Conservation (phyloP, 2,329 filamentous ascomycete genomes). For the Alternaria brassicicola region DNA sequence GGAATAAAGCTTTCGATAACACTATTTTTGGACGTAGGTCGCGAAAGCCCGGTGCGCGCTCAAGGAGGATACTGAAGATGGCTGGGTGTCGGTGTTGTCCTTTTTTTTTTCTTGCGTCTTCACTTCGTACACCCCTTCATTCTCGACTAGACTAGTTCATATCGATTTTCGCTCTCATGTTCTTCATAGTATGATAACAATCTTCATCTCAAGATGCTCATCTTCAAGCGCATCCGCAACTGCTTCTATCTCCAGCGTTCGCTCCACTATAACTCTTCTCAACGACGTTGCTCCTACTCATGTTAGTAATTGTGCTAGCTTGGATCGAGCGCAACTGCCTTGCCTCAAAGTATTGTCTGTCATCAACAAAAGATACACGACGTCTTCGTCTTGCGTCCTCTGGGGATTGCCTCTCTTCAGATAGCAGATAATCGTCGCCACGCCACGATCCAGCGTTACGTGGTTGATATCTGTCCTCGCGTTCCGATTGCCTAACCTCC, state of each 20-base stretch:
- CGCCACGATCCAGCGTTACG: background rate
- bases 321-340: background rate
- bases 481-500: background rate
- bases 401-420: background rate
- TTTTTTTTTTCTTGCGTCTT: no score
- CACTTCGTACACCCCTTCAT: no score
- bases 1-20: no score
- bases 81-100: no score
- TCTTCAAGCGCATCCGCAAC: no score
- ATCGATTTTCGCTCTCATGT: no score
- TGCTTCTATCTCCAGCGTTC: background rate
- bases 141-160: no score
- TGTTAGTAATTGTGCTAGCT: background rate
- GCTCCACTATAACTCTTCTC: background rate
- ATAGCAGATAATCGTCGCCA: background rate
- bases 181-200: no score
- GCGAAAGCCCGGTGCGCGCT: no score
- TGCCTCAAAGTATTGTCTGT: background rate
- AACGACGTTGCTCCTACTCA: background rate
- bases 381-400: background rate
- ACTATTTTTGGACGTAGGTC: no score
- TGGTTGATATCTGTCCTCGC: background rate
- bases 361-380: background rate
- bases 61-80: no score
- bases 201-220: background rate